phyloP scores from a whole-genome alignment of 192 early-diverging fungal genomes.

The Irineochytrium annulatum region DNA sequence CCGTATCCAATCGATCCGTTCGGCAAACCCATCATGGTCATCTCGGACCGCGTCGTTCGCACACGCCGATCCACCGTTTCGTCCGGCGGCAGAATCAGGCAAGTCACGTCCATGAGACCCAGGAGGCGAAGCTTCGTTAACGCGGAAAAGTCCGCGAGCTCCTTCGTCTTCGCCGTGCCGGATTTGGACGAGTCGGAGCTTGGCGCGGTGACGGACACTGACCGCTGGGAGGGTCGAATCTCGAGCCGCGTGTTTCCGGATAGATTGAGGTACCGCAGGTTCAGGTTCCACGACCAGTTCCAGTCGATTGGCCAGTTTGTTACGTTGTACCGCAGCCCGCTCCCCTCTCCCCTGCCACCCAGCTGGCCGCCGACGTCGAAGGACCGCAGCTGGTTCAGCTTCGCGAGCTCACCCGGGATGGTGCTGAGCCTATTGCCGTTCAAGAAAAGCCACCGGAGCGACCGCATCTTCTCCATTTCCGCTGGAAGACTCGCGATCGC shows the following conservation, averaged over 20 bases:
- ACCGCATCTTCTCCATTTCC: constrained; percentile 72
- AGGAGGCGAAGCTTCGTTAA: constrained; percentile 73
- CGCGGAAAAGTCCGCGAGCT: constrained; percentile 73
- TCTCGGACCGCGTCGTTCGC: constrained; percentile 73
- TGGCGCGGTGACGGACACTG: constrained; percentile 4
- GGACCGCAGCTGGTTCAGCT: constrained; percentile 70
- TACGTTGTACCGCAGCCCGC: constrained; percentile 81
- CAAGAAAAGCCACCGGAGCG: constrained; percentile 70
- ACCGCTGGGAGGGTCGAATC: constrained; percentile 57
- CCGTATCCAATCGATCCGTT: constrained; percentile 67
- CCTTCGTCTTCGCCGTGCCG: constrained; percentile 34
- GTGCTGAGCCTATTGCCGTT: constrained; percentile 89
- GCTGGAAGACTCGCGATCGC: constrained; percentile 77
- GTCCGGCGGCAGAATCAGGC: constrained; percentile 73
- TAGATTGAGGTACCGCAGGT: constrained; percentile 82
- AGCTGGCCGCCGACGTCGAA: constrained; percentile 85
- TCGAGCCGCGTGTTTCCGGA: constrained; percentile 87
- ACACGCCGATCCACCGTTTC: constrained; percentile 77
- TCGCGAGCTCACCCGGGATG: constrained; percentile 72
- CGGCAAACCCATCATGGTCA: constrained; percentile 54
- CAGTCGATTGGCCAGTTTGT: constrained; percentile 94
- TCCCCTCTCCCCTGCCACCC: constrained; percentile 38
- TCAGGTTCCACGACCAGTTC: constrained; percentile 95
- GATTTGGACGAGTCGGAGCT: not conserved
- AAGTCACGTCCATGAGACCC: constrained; percentile 89